A percentile compares a stretch with the other conserved stretches of the same genome.
These are phyloP conservation scores for Mycena sanguinolenta DNA, from an alignment of 768 basidiomycete genomes.

Conservation along the genomic window DNA sequence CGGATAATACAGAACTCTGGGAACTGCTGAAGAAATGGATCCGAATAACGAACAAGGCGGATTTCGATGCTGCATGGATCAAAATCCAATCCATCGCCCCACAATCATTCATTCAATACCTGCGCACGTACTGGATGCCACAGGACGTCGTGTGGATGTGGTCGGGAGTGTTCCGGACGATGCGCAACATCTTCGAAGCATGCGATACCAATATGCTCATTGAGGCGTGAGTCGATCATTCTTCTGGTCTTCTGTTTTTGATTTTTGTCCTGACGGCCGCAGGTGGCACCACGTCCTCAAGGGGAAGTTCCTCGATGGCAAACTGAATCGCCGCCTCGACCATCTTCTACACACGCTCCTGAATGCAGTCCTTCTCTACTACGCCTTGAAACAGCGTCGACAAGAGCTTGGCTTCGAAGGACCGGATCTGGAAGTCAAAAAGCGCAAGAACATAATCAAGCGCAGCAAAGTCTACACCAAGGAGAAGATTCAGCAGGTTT, in stretches of 20 bases:
- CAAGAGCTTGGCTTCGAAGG: too few species aligned
- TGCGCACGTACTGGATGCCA: not conserved
- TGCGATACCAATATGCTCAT: not conserved
- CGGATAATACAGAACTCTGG: too few species aligned
- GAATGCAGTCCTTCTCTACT: slow-evolving; percentile 34
- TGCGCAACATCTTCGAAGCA: not conserved
- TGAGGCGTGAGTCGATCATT: not conserved
- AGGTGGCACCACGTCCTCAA: slow-evolving; percentile 41
- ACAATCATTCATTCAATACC: not conserved
- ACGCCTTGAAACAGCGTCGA: slow-evolving; percentile 22
- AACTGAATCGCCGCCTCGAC: slow-evolving; percentile 40
- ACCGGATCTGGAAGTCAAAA: slow-evolving; percentile 36
- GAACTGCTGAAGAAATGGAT: too few species aligned
- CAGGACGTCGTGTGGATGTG: not conserved
- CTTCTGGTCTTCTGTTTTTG: not conserved
- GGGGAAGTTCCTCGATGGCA: slow-evolving; percentile 30
- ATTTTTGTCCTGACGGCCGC: not conserved
- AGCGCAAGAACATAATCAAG: slow-evolving; percentile 16
- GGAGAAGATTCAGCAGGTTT: slow-evolving; percentile 13
- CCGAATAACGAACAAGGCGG: too few species aligned
- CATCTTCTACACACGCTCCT: slow-evolving; percentile 21
- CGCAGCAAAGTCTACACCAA: slow-evolving; percentile 12
- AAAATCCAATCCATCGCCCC: not conserved
- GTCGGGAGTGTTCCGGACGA: not conserved
- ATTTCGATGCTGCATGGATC: too few species aligned